Base-by-base conservation (phyloP, 305 asterid species). In the Salvia sclarea region DNA sequence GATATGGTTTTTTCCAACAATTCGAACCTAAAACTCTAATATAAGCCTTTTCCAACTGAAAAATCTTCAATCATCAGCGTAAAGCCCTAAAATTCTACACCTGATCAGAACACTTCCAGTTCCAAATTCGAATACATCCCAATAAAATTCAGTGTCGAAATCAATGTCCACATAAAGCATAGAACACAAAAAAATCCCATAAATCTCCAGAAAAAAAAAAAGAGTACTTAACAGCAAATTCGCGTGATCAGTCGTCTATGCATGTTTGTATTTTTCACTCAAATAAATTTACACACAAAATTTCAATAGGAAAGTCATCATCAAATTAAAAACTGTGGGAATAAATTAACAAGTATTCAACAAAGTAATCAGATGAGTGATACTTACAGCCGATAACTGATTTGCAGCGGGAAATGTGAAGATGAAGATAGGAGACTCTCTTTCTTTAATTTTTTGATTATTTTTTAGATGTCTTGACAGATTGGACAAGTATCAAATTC, bases 401-500 rank as follows among this genome's bases (percentile, higher is more conserved):
- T 16, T 57, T 20, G 68, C 66, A 56, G 60, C 54, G 47, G 69
- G 37, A 57, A 63, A 28, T 37, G 65, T 13, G 71, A 58, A 40
- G 54, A 38, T 63, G 38, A 21, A 8, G 4, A 9, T 11, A 40
- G 14, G 20, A 8, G 16, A 11, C 24, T 12, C 2, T 2, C 11
- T 28, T 28, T 59, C 14, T 9, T 24, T 31, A 44, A 8, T 0
- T 8, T 14, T 20, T 57, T 50, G 10, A 5, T 7, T 38, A 0
- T 6, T 33, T 28, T 16, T 14, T 17, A 2, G 2, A 7, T 55
- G 48, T 40, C 65, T 69, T 75, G 28, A 9, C 62, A 56, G 0
- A 30, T 33, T 63, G 75, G 62, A 63, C 37, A 69, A 75, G 75
- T 63, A 75, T 75, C 79, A 55, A 69, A 75, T 69, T 69, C 66